phyloP scores from a whole-genome alignment of 257 asterid species.

The Nicotiana paniculata region DNA sequence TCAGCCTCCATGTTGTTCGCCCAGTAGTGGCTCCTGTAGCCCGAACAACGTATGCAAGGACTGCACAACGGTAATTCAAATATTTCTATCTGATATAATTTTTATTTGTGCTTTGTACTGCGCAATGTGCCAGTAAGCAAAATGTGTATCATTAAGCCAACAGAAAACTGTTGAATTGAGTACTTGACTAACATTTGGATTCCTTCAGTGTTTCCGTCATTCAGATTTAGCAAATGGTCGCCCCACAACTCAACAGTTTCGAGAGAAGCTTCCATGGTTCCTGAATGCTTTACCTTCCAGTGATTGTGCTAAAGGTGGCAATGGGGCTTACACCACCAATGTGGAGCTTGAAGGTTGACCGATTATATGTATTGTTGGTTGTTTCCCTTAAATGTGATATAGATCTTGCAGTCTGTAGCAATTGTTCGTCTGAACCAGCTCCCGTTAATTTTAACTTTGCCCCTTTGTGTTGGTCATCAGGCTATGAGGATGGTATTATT shows the following conservation, averaged over 20 bases:
- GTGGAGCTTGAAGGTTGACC: constrained; percentile 75
- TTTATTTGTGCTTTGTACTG: not conserved
- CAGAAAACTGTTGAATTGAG: not conserved
- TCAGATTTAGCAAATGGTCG: constrained; percentile 82
- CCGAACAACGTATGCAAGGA: constrained; percentile 63
- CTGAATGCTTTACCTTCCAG: constrained; percentile 88
- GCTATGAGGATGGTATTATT: constrained; percentile 66
- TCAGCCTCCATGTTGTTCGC: constrained; percentile 95
- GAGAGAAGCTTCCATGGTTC: constrained; percentile 94
- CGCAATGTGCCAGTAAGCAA: not conserved
- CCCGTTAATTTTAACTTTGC: not conserved
- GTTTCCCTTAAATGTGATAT: not conserved
- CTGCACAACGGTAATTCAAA: constrained; percentile 80
- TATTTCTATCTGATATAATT: not conserved
- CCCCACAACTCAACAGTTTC: constrained; percentile 75
- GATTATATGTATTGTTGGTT: not conserved
- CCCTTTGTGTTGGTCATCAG: constrained; percentile 31
- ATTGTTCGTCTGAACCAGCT: constrained; percentile 1
- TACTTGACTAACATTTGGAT: constrained; percentile 21
- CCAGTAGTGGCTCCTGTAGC: constrained; percentile 59
- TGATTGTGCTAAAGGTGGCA: constrained; percentile 98
- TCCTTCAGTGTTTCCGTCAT: constrained; percentile 83
- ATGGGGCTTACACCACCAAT: constrained; percentile 80
- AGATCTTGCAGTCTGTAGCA: not conserved
- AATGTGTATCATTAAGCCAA: constrained; percentile 3